Conservation (phyloP, 805 yeast species). For the Saccharomycopsis sp. region DNA sequence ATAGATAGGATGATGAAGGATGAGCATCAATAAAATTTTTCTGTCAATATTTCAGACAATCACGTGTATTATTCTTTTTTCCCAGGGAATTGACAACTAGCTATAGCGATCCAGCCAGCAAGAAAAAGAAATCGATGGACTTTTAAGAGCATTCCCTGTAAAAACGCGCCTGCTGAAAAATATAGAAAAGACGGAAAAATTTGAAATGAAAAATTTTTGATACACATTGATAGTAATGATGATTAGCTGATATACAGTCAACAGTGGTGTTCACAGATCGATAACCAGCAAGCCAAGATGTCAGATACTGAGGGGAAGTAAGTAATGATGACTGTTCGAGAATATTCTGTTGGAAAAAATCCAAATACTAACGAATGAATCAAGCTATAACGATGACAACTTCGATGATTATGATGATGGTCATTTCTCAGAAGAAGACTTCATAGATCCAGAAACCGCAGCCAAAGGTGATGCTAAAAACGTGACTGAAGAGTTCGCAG, state of each 20-base stretch:
- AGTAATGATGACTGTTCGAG: too few relatives aligned
- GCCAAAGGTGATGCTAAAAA: conserved; percentile 30
- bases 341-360: neutral
- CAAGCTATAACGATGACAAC: conserved; percentile 64
- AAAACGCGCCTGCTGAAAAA: neutral
- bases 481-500: conserved; percentile 30
- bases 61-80: too few relatives aligned
- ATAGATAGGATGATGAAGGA: neutral
- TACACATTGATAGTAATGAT: neutral
- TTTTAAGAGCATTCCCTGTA: too few relatives aligned
- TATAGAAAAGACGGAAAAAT: too few relatives aligned
- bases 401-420: conserved; percentile 82
- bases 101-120: too few relatives aligned
- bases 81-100: too few relatives aligned
- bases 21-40: neutral
- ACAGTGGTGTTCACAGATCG: neutral
- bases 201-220: neutral
- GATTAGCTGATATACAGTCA: too few relatives aligned
- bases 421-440: conserved; percentile 68
- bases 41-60: neutral
- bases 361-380: neutral
- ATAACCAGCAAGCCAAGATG: neutral
- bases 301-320: conserved; percentile 13
- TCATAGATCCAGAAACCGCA: conserved; percentile 30
- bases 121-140: too few relatives aligned